A percentile compares a stretch with the other conserved stretches of the same genome.
Evolutionary conservation across 371 early-diverging fungal genomes (phyloP).

Genomic region (Rhizopus stolonifer): DNA sequence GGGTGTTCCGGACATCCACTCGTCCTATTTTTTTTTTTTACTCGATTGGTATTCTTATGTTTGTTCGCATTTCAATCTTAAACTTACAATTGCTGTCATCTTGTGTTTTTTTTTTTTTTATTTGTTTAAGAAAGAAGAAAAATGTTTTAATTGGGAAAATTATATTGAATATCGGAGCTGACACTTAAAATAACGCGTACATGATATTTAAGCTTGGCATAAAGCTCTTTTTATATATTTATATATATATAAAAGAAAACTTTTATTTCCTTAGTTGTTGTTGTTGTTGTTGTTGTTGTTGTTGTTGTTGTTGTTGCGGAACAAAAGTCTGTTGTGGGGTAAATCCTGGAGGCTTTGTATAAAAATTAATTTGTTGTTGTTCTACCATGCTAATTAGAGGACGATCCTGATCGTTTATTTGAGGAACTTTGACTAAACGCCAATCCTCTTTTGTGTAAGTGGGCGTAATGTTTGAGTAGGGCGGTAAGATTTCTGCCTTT

Average conservation of each 20-base stretch:
- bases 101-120: too few relatives aligned
- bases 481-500: conserved; percentile 37
- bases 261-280: conserved; percentile 6
- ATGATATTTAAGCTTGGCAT: too few relatives aligned
- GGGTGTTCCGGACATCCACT: conserved; percentile 31
- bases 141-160: too few relatives aligned
- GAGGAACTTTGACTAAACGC: conserved; percentile 23
- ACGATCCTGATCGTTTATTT: not conserved
- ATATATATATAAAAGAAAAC: too few relatives aligned
- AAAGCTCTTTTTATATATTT: too few relatives aligned
- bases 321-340: conserved; percentile 1
- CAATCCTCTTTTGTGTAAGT: conserved; percentile 47
- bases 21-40: too few relatives aligned
- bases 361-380: conserved; percentile 25
- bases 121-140: too few relatives aligned
- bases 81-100: too few relatives aligned
- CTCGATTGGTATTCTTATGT: too few relatives aligned
- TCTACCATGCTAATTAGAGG: conserved; percentile 23
- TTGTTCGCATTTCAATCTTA: too few relatives aligned
- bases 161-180: too few relatives aligned
- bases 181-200: too few relatives aligned
- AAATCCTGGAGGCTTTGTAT: conserved; percentile 10
- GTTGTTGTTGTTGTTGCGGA: not conserved
- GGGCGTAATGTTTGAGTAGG: conserved; percentile 44
- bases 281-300: not conserved